Evolutionary conservation across 164 flowering plant genomes (phyloP), one percentile per base, ranked within the genome.

Genomic region (Vitis riparia): DNA sequence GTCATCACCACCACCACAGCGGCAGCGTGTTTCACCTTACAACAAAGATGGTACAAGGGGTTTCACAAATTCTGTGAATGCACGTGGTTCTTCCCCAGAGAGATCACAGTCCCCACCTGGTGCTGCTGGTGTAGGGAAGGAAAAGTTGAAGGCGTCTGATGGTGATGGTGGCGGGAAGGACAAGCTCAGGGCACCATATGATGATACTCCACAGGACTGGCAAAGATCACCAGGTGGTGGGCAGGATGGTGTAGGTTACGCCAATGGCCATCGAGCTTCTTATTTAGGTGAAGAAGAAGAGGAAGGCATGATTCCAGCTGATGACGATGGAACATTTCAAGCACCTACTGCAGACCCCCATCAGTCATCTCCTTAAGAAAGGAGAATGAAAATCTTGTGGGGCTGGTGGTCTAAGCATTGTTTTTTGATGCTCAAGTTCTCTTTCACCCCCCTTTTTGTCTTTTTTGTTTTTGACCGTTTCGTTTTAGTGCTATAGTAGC

Each of bases 251-350:
- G 76, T 57, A 16, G 51, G 16, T 27, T 12, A 55, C 55, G 59
- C 17, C 47, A 61, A 66, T 8, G 68, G 67, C 9, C 57, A 56
- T 37, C 66, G 10, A 10, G 47, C 73, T 8, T 52, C 71, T 29
- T 61, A 12, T 48, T 49, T 32, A 2, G 77, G 51, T 49, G 88
- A 75, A 19, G 85, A 85, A 61, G 82, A 75, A 8, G 88, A 83
- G 72, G 89, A 85, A 72, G 89, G 89, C 53, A 71, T 86, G 80
- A 83, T 82, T 57, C 86, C 71, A 2, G 70, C 78, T 9, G 83
- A 85, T 17, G 84, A 79, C 5, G 80, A 70, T 1, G 72, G 76
- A 12, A 2, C 1, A 30, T 52, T 50, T 59, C 71, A 14, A 13
- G 65, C 17, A 62, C 27, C 44, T 37, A 37, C 44, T 37, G 44